These are phyloP conservation scores for Penicillium sp. DNA, from an alignment of 2,329 filamentous ascomycete species.

Conservation along the genomic window DNA sequence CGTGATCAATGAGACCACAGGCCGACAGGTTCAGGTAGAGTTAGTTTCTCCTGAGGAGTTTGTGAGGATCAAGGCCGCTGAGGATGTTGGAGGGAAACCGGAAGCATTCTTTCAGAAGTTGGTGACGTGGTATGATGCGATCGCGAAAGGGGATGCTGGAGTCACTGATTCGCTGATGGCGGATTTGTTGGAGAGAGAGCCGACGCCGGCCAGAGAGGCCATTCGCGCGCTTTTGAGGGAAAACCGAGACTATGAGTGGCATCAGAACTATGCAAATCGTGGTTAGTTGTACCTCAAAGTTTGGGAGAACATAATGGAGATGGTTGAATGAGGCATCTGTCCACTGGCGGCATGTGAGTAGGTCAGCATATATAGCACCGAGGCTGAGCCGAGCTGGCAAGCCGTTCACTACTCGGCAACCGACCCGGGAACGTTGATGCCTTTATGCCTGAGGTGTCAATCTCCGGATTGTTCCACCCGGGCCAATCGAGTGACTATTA, in stretches of 20 bases:
- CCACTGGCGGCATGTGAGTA: neutral
- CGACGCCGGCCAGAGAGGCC: conserved; percentile 41
- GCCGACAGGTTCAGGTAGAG: conserved; percentile 33
- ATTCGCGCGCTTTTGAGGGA: conserved; percentile 31
- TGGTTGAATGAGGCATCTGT: neutral
- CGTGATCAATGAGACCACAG: conserved; percentile 40
- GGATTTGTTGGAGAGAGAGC: conserved; percentile 47
- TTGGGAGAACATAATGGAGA: neutral
- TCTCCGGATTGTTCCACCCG: neutral
- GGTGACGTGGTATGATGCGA: conserved; percentile 49
- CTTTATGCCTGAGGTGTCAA: conserved; percentile 15
- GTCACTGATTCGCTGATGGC: conserved; percentile 45
- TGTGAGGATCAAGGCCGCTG: conserved; percentile 27
- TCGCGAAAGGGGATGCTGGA: conserved; percentile 46
- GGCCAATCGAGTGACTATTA: neutral
- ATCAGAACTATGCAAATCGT: conserved; percentile 44
- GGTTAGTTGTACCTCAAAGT: conserved; percentile 2
- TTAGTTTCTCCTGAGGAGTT: conserved; percentile 39
- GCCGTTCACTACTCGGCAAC: conserved; percentile 12
- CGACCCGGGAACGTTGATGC: conserved; percentile 8
- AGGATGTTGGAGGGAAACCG: conserved; percentile 40
- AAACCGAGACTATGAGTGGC: conserved; percentile 44
- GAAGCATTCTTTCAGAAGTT: conserved; percentile 42
- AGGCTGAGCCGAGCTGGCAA: conserved; percentile 3
- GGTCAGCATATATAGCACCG: conserved; percentile 1